A percentile compares a stretch with the other conserved stretches of the same genome.
These are phyloP conservation scores for Pseudogymnoascus sp. DNA, from an alignment of 2,329 filamentous ascomycete genomes.

Conservation along the genomic window DNA sequence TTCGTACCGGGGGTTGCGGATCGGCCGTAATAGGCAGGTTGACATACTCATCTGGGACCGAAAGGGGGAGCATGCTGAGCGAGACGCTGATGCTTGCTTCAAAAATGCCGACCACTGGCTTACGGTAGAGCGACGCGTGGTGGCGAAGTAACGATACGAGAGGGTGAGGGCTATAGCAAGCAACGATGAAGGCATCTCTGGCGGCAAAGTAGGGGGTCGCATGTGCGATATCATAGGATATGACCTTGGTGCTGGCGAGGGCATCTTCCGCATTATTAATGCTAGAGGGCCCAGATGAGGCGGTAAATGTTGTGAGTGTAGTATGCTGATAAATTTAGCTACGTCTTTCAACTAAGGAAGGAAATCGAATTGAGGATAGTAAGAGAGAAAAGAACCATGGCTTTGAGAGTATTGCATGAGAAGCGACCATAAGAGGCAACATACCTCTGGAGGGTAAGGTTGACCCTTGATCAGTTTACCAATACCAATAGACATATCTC, in stretches of 20 bases:
- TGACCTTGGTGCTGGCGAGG: constrained; percentile 49
- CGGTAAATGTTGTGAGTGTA: constrained; percentile 56
- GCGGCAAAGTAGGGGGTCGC: constrained; percentile 16
- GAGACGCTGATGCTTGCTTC: constrained; percentile 60
- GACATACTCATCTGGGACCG: not conserved
- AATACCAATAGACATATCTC: constrained; percentile 61
- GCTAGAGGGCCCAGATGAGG: constrained; percentile 55
- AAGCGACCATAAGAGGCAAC: not conserved
- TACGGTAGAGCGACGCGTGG: constrained; percentile 26
- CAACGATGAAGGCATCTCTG: constrained; percentile 73
- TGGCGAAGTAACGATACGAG: constrained; percentile 55
- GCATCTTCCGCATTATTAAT: constrained; percentile 73
- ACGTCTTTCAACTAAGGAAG: not conserved
- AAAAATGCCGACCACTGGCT: constrained; percentile 71
- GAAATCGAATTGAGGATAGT: not conserved
- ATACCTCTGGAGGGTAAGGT: not conserved
- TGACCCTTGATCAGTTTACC: constrained; percentile 37
- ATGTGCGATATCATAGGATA: constrained; percentile 43
- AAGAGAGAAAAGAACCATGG: not conserved
- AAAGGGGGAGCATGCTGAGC: constrained; percentile 17
- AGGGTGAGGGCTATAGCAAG: constrained; percentile 80
- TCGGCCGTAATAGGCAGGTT: constrained; percentile 43
- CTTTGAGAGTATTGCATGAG: not conserved
- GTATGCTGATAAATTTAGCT: constrained; percentile 19
- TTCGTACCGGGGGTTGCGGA: constrained; percentile 34